These are phyloP conservation scores for Monilinia laxa DNA, from an alignment of 2,329 filamentous ascomycete species.

Conservation along the genomic window DNA sequence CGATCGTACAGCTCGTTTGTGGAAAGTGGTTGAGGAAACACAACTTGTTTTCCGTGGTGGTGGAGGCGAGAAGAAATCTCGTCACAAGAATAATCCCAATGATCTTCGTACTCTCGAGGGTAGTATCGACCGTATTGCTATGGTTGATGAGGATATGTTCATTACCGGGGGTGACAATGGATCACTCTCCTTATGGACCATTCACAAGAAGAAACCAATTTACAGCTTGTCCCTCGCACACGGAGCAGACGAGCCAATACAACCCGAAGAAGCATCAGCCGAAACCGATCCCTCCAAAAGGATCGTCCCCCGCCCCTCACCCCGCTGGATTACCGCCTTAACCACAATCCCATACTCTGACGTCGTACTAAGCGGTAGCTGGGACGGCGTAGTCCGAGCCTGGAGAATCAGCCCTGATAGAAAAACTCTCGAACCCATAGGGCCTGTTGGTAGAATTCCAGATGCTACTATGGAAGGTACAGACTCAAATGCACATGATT, in stretches of 20 bases:
- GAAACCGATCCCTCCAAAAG: constrained; percentile 61
- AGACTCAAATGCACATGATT: not conserved
- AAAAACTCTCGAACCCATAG: constrained; percentile 70
- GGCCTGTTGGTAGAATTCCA: constrained; percentile 53
- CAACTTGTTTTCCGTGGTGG: constrained; percentile 94
- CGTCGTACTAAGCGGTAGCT: constrained; percentile 85
- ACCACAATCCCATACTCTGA: constrained; percentile 86
- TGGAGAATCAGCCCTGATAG: constrained; percentile 88
- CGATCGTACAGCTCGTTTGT: constrained; percentile 86
- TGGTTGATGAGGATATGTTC: constrained; percentile 85
- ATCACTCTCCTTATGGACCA: constrained; percentile 79
- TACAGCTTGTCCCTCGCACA: constrained; percentile 79
- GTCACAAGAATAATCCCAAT: constrained; percentile 36
- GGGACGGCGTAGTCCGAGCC: constrained; percentile 83
- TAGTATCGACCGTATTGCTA: constrained; percentile 87
- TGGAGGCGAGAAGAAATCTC: constrained; percentile 57
- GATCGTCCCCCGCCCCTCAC: constrained; percentile 63
- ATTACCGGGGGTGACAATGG: constrained; percentile 94
- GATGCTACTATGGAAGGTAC: not conserved
- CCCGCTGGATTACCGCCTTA: constrained; percentile 88
- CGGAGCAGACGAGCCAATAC: constrained; percentile 73
- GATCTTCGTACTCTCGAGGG: constrained; percentile 60
- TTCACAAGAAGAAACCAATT: constrained; percentile 92
- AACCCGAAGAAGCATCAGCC: constrained; percentile 69
- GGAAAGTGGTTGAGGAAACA: constrained; percentile 95